Conservation (phyloP, 129 eudicot species). For the Artemisia annua region DNA sequence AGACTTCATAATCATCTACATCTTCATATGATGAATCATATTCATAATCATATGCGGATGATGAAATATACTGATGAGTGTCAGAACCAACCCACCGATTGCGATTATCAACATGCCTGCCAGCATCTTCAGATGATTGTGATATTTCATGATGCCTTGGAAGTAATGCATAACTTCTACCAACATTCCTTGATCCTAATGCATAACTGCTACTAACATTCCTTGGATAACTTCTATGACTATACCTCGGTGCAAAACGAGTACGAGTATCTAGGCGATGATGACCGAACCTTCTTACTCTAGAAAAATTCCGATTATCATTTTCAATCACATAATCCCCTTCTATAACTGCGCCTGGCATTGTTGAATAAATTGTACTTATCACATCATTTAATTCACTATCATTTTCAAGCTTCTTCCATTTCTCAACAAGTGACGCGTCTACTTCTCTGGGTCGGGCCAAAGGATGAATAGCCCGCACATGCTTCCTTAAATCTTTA, state of each 20-base stretch:
- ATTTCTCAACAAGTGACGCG: slow-evolving; percentile 59
- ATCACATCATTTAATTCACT: slow-evolving; percentile 55
- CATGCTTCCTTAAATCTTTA: slow-evolving; percentile 51
- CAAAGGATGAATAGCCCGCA: slow-evolving; percentile 41
- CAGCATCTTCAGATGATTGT: slow-evolving; percentile 8
- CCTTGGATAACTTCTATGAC: neutral
- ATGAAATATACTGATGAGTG: too few species aligned
- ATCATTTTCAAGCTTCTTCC: slow-evolving; percentile 60
- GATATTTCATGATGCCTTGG: too few species aligned
- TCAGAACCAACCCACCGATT: too few species aligned
- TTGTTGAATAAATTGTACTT: slow-evolving; percentile 53
- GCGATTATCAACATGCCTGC: slow-evolving; percentile 26
- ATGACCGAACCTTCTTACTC: slow-evolving; percentile 32
- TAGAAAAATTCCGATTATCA: slow-evolving; percentile 22
- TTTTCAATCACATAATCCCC: slow-evolving; percentile 64
- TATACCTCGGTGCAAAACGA: neutral
- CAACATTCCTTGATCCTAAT: neutral
- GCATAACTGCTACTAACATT: neutral
- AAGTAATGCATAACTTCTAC: too few species aligned
- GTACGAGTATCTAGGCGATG: slow-evolving; percentile 29
- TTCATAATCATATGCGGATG: too few species aligned
- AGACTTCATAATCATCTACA: too few species aligned
- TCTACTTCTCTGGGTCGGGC: slow-evolving; percentile 66
- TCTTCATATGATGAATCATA: too few species aligned
- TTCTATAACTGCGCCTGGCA: slow-evolving; percentile 56